phyloP scores from a whole-genome alignment of 208 protist genomes.

The Sergeia podlipaevii region DNA sequence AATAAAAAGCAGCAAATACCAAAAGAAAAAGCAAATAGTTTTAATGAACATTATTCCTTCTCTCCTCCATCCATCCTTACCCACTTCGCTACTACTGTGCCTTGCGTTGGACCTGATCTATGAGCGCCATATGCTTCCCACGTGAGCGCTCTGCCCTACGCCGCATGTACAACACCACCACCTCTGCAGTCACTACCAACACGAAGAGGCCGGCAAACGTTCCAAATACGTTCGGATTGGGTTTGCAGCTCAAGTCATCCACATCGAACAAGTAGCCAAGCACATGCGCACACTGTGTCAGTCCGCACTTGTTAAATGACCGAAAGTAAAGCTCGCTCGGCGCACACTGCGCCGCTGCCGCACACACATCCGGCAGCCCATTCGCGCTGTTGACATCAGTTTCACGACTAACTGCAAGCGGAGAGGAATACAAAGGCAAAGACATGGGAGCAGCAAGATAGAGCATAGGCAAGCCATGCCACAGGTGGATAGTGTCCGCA shows the following conservation, averaged over 20 bases:
- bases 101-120: slow-evolving; percentile 31
- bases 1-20: too few relatives aligned
- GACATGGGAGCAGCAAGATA: slow-evolving; percentile 15
- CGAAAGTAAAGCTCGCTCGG: slow-evolving; percentile 23
- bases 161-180: slow-evolving; percentile 31
- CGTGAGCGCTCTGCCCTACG: slow-evolving; percentile 19
- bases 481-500: not conserved
- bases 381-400: not conserved
- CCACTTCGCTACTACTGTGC: slow-evolving; percentile 10
- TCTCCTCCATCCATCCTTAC: too few relatives aligned
- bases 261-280: slow-evolving; percentile 38
- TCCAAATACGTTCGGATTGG: slow-evolving; percentile 10
- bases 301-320: slow-evolving; percentile 48
- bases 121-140: slow-evolving; percentile 24
- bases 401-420: not conserved
- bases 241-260: slow-evolving; percentile 33
- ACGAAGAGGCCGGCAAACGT: slow-evolving; percentile 21
- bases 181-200: slow-evolving; percentile 26
- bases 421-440: not conserved
- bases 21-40: too few relatives aligned
- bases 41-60: too few relatives aligned
- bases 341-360: slow-evolving; percentile 14
- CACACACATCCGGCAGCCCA: slow-evolving; percentile 5
- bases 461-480: slow-evolving; percentile 20
- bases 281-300: slow-evolving; percentile 17